phyloP scores from a whole-genome alignment of 2,329 filamentous ascomycete species.

The Neofusicoccum kwambonambiense region DNA sequence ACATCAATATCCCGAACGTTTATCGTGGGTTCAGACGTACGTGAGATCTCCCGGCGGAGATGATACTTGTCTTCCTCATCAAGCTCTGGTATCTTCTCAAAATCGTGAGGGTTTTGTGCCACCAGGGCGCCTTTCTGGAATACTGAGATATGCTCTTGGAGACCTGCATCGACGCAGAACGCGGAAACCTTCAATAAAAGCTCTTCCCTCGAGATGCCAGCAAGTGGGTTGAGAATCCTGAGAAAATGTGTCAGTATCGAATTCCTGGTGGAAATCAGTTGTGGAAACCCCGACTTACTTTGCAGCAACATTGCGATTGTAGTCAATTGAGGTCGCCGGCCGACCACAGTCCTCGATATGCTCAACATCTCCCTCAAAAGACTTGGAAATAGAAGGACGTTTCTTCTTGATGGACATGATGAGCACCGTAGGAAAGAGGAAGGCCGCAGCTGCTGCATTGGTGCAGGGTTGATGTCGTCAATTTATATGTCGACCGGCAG shows the following conservation, averaged over 20 bases:
- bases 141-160: constrained; percentile 58
- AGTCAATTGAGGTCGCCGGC: constrained; percentile 21
- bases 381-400: neutral
- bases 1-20: constrained; percentile 26
- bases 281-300: constrained; percentile 22
- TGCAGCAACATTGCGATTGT: constrained; percentile 34
- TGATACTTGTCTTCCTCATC: constrained; percentile 59
- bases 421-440: constrained; percentile 20
- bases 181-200: constrained; percentile 56
- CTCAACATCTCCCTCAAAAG: constrained; percentile 8
- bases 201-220: constrained; percentile 51
- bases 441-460: neutral
- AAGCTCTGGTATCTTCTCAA: constrained; percentile 62
- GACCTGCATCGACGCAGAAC: constrained; percentile 60
- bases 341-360: constrained; percentile 19
- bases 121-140: constrained; percentile 70
- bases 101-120: constrained; percentile 66
- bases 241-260: neutral
- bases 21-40: constrained; percentile 60
- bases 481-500: neutral
- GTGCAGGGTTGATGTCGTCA: neutral
- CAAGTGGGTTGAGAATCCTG: constrained; percentile 57
- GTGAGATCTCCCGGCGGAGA: constrained; percentile 58
- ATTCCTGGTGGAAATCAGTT: neutral
- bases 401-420: constrained; percentile 20